phyloP scores from a whole-genome alignment of 1,284 basidiomycete genomes.

The Ganoderma lingzhi region DNA sequence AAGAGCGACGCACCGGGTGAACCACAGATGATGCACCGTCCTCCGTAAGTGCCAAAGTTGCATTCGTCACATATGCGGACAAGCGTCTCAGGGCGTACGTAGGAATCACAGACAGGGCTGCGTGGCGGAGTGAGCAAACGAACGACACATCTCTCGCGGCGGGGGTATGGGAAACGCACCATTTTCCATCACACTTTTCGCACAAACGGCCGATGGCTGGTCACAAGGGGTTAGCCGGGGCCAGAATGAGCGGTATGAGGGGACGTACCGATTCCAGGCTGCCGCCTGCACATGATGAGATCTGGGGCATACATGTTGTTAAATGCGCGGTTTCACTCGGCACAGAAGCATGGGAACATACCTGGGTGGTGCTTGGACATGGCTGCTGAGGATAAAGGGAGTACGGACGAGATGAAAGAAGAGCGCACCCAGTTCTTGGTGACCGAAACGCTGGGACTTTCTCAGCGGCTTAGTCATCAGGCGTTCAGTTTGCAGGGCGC shows the following conservation, averaged over 20 bases:
- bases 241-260: background rate
- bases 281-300: slow-evolving; percentile 96
- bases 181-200: slow-evolving; percentile 99
- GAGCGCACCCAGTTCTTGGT: background rate
- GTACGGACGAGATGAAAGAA: background rate
- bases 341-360: slow-evolving; percentile 38
- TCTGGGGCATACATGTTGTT: slow-evolving; percentile 54
- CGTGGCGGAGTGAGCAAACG: slow-evolving; percentile 4
- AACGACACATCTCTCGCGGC: background rate
- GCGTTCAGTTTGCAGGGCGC: background rate
- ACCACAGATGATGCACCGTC: slow-evolving; percentile 97
- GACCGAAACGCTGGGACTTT: background rate
- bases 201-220: slow-evolving; percentile 95
- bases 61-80: slow-evolving; percentile 99
- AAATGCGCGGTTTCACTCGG: slow-evolving; percentile 12
- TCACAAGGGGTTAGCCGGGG: background rate
- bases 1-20: slow-evolving; percentile 75
- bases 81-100: slow-evolving; percentile 97
- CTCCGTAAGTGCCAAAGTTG: slow-evolving; percentile 98
- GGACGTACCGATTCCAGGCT: slow-evolving; percentile 90
- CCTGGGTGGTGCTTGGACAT: slow-evolving; percentile 96
- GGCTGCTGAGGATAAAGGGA: slow-evolving; percentile 18
- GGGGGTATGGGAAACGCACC: slow-evolving; percentile 59
- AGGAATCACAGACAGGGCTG: slow-evolving; percentile 99
- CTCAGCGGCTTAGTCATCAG: slow-evolving; percentile 10